Conservation (phyloP, 768 basidiomycete species). For the Hygrocybe coccinea region DNA sequence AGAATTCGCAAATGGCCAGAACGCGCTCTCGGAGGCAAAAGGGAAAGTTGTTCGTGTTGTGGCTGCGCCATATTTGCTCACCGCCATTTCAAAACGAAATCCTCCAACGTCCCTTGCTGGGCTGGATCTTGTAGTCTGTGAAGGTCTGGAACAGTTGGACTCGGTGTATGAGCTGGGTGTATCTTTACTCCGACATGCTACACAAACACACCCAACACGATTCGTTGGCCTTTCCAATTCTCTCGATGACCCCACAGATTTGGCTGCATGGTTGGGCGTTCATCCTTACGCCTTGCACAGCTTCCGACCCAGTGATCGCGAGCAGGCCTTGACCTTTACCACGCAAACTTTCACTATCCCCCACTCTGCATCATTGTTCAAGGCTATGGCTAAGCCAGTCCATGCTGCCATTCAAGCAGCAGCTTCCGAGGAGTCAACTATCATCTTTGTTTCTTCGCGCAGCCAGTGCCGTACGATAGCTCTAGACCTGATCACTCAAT, state of each 20-base stretch:
- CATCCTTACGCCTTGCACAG: constrained; percentile 57
- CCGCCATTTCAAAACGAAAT: constrained; percentile 34
- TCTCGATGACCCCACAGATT: constrained; percentile 71
- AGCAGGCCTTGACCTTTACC: constrained; percentile 65
- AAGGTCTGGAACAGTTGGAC: constrained; percentile 81
- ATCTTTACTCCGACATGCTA: constrained; percentile 63
- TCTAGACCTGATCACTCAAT: constrained; percentile 81
- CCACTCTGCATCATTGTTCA: constrained; percentile 81
- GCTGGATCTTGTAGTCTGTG: constrained; percentile 70
- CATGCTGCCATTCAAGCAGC: constrained; percentile 64
- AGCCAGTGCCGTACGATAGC: constrained; percentile 70
- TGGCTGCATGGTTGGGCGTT: constrained; percentile 82
- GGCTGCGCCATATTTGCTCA: constrained; percentile 50
- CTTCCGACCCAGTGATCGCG: constrained; percentile 80
- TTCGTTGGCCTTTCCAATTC: constrained; percentile 75
- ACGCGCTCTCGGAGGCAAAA: constrained; percentile 33
- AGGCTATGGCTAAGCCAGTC: constrained; percentile 87
- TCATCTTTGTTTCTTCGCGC: constrained; percentile 88
- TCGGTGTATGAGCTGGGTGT: constrained; percentile 75
- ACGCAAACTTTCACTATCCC: constrained; percentile 80
- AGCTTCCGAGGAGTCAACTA: constrained; percentile 44
- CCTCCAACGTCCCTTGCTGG: constrained; percentile 28
- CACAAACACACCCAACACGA: constrained; percentile 58
- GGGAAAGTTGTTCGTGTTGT: constrained; percentile 51
- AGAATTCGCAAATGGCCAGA: constrained; percentile 33